Conservation (phyloP, 169 alveolate genomes). For the Cryptosporidium ubiquitum region DNA sequence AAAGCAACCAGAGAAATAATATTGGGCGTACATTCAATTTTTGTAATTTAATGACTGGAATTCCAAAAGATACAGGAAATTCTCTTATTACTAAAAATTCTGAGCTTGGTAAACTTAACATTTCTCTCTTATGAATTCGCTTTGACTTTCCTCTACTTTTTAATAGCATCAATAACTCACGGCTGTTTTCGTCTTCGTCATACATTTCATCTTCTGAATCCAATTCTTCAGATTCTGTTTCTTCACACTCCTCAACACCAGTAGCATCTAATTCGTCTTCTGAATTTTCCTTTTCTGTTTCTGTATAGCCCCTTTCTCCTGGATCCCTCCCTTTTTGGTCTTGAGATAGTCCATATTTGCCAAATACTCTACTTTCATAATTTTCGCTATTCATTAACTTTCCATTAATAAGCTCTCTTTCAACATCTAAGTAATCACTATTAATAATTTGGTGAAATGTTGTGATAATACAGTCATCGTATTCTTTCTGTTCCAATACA, state of each 20-base stretch:
- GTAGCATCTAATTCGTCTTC: not conserved
- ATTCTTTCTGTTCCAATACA: constrained; percentile 9
- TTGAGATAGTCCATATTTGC: not conserved
- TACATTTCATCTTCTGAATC: constrained; percentile 15
- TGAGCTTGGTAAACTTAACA: constrained; percentile 33
- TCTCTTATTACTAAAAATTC: constrained; percentile 17
- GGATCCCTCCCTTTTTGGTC: not conserved
- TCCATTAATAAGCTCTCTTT: constrained; percentile 12
- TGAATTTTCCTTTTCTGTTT: not conserved
- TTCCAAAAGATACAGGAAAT: constrained; percentile 49
- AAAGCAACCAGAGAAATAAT: constrained; percentile 21
- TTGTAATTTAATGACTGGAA: constrained; percentile 30
- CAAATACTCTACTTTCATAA: not conserved
- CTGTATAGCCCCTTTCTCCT: not conserved
- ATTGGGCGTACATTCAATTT: constrained; percentile 38
- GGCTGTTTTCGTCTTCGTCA: not conserved
- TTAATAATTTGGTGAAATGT: constrained; percentile 35
- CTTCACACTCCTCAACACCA: not conserved
- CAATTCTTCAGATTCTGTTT: constrained; percentile 4
- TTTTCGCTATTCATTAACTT: constrained; percentile 14
- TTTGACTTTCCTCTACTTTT: not conserved
- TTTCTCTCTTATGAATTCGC: not conserved
- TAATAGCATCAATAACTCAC: constrained; percentile 6
- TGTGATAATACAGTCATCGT: constrained; percentile 52
- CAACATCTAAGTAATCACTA: constrained; percentile 44